Conservation (phyloP, 2,329 filamentous ascomycete species). For the Spiromastix sp. region DNA sequence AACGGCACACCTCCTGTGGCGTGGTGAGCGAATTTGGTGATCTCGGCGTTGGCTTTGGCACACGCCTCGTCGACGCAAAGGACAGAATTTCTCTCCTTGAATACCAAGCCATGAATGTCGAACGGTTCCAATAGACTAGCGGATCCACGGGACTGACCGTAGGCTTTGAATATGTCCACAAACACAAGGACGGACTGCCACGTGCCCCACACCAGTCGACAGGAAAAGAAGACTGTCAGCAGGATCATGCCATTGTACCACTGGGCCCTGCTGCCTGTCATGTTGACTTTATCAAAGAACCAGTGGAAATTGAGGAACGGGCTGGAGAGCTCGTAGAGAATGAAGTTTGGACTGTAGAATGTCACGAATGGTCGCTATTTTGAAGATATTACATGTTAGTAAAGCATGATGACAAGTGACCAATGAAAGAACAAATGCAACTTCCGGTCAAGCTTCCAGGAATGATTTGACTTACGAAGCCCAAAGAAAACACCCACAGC, state of each 20-base stretch:
- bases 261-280: conserved; percentile 51
- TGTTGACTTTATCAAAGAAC: conserved; percentile 58
- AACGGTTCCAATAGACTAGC: conserved; percentile 19
- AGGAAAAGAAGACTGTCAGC: conserved; percentile 49
- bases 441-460: background rate
- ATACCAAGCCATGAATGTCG: conserved; percentile 24
- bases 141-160: conserved; percentile 34
- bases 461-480: conserved; percentile 44
- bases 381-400: background rate
- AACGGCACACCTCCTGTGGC: conserved; percentile 36
- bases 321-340: conserved; percentile 57
- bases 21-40: conserved; percentile 39
- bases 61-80: conserved; percentile 30
- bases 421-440: background rate
- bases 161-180: conserved; percentile 46
- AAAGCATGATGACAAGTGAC: conserved; percentile 1
- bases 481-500: conserved; percentile 50
- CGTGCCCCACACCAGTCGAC: conserved; percentile 53
- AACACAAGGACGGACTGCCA: conserved; percentile 50
- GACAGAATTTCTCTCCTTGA: conserved; percentile 22
- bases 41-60: conserved; percentile 32
- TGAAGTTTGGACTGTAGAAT: conserved; percentile 54
- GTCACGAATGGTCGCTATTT: conserved; percentile 53
- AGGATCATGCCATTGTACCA: conserved; percentile 54
- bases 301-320: conserved; percentile 61